These are phyloP conservation scores for Alternaria atra DNA, from an alignment of 2,329 filamentous ascomycete species.

Conservation along the genomic window DNA sequence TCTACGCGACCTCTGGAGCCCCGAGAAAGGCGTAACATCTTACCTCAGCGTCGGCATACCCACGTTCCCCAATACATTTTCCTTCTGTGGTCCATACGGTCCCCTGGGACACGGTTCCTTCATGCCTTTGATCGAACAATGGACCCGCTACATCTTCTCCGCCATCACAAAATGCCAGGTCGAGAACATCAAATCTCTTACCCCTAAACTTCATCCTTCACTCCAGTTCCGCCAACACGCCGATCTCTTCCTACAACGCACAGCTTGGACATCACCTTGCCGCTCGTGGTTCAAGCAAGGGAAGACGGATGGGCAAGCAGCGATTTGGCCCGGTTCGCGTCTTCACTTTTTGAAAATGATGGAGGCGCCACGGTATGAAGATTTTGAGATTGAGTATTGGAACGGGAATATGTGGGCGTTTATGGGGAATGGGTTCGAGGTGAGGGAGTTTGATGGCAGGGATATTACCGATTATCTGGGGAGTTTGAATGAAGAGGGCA, in stretches of 20 bases:
- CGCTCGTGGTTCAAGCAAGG: constrained; percentile 39
- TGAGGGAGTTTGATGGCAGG: constrained; percentile 58
- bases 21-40: constrained; percentile 46
- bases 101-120: constrained; percentile 34
- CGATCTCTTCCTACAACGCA: constrained; percentile 35
- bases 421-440: constrained; percentile 50
- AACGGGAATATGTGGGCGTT: constrained; percentile 33
- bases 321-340: constrained; percentile 33
- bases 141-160: constrained; percentile 34
- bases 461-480: constrained; percentile 59
- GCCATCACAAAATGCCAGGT: constrained; percentile 34
- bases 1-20: constrained; percentile 51
- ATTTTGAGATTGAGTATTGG: constrained; percentile 34
- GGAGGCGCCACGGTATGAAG: constrained; percentile 31
- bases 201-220: constrained; percentile 22
- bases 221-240: constrained; percentile 33
- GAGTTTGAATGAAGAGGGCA: constrained; percentile 47
- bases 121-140: constrained; percentile 37
- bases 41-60: constrained; percentile 56
- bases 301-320: constrained; percentile 30
- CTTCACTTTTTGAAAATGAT: constrained; percentile 37
- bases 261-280: constrained; percentile 36
- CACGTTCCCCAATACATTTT: constrained; percentile 56
- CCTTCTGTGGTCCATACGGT: constrained; percentile 50
- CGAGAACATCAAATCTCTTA: constrained; percentile 34